Conservation (phyloP, 2,329 filamentous ascomycete species). For the Microdochium nivale region DNA sequence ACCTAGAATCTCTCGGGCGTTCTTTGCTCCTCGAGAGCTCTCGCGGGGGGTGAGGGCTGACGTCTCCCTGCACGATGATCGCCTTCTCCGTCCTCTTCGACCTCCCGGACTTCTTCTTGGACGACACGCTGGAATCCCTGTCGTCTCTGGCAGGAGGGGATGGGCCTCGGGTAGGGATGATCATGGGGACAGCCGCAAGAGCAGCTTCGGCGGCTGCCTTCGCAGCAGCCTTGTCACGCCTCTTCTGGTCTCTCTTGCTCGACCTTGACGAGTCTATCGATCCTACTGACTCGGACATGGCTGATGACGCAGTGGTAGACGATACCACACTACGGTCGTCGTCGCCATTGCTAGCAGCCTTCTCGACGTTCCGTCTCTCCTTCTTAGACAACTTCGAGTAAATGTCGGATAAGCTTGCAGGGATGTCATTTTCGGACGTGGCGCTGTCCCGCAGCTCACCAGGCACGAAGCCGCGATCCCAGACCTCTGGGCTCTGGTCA, state of each 20-base stretch:
- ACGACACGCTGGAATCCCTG: constrained; percentile 13
- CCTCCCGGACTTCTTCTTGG: constrained; percentile 16
- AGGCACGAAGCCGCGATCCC: constrained; percentile 34
- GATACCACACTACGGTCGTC: constrained; percentile 1
- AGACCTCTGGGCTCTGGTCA: constrained; percentile 20
- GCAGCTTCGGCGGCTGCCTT: constrained; percentile 12
- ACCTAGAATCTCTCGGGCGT: constrained; percentile 5
- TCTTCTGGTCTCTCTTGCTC: constrained; percentile 31
- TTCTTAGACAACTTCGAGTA: constrained; percentile 18
- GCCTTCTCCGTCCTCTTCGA: constrained; percentile 11
- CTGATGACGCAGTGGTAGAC: constrained; percentile 7
- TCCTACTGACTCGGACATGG: neutral
- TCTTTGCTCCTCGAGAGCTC: constrained; percentile 3
- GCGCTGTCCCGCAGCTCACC: constrained; percentile 36
- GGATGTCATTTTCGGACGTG: constrained; percentile 20
- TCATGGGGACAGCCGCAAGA: neutral
- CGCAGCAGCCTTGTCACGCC: constrained; percentile 28
- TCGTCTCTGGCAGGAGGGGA: constrained; percentile 7
- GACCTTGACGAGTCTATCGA: constrained; percentile 12
- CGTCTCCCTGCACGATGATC: constrained; percentile 13
- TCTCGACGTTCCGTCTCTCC: constrained; percentile 28
- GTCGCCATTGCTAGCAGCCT: constrained; percentile 17
- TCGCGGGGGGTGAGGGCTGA: neutral
- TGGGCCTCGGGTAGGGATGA: neutral
- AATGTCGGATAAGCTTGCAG: constrained; percentile 12